Evolutionary conservation across 2,329 filamentous ascomycete species (phyloP).

Genomic region (Trichoderma arundinaceum): DNA sequence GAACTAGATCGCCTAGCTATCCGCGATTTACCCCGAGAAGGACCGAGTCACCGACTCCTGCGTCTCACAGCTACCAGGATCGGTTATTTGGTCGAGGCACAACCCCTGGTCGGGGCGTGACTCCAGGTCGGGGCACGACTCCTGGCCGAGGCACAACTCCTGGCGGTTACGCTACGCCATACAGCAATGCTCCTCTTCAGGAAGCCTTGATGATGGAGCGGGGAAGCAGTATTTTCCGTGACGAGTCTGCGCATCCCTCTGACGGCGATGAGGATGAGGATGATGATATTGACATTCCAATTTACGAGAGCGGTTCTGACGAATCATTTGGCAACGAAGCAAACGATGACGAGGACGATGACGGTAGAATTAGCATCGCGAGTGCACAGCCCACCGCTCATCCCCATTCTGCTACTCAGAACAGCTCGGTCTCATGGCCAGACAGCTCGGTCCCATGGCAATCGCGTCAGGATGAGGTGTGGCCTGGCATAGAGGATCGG

Average conservation of each 20-base stretch:
- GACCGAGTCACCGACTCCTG: slow-evolving; percentile 56
- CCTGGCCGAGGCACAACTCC: slow-evolving; percentile 59
- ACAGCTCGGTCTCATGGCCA: too few relatives aligned
- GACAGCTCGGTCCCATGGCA: too few relatives aligned
- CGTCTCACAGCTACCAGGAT: slow-evolving; percentile 45
- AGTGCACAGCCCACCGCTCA: slow-evolving; percentile 40
- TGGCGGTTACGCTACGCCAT: slow-evolving; percentile 73
- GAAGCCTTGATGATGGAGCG: slow-evolving; percentile 46
- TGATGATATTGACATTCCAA: slow-evolving; percentile 46
- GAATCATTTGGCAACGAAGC: slow-evolving; percentile 41
- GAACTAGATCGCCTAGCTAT: slow-evolving; percentile 63
- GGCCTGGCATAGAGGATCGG: slow-evolving; percentile 62
- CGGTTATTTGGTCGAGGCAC: slow-evolving; percentile 43
- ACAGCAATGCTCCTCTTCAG: slow-evolving; percentile 64
- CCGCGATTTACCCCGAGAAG: slow-evolving; percentile 61
- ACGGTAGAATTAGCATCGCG: slow-evolving; percentile 36
- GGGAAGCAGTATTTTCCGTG: slow-evolving; percentile 41
- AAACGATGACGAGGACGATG: slow-evolving; percentile 34
- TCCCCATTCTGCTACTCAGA: slow-evolving; percentile 33
- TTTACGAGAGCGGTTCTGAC: slow-evolving; percentile 46
- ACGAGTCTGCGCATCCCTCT: slow-evolving; percentile 41
- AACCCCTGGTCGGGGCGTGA: slow-evolving; percentile 56
- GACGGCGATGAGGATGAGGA: slow-evolving; percentile 45
- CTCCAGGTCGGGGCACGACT: slow-evolving; percentile 55
- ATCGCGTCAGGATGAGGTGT: slow-evolving; percentile 60